A percentile compares a stretch with the other conserved stretches of the same genome.
These are phyloP conservation scores for Sporothrix brunneoviolacea DNA, from an alignment of 2,329 filamentous ascomycete genomes.

Conservation along the genomic window DNA sequence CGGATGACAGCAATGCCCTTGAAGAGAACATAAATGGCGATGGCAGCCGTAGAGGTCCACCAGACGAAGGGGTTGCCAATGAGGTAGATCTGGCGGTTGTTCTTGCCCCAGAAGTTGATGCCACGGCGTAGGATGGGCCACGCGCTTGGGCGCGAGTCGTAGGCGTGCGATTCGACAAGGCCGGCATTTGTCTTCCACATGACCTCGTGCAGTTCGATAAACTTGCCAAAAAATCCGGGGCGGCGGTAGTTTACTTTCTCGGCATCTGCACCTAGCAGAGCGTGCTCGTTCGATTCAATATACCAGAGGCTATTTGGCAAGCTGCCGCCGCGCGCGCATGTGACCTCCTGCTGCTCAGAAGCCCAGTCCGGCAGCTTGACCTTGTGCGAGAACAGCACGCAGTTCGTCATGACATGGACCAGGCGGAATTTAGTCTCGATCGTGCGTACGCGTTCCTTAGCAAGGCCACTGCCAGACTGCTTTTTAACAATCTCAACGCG, in stretches of 20 bases:
- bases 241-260: slow-evolving; percentile 96
- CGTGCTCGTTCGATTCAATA: slow-evolving; percentile 83
- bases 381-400: slow-evolving; percentile 94
- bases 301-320: slow-evolving; percentile 98
- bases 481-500: slow-evolving; percentile 89
- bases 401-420: slow-evolving; percentile 94
- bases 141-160: slow-evolving; percentile 89
- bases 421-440: slow-evolving; percentile 97
- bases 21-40: slow-evolving; percentile 72
- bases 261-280: slow-evolving; percentile 62
- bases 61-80: slow-evolving; percentile 92
- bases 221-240: slow-evolving; percentile 94
- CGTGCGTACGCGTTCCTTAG: slow-evolving; percentile 80
- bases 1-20: slow-evolving; percentile 82
- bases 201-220: slow-evolving; percentile 92
- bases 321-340: slow-evolving; percentile 84
- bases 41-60: slow-evolving; percentile 78
- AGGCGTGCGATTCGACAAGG: slow-evolving; percentile 90
- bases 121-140: slow-evolving; percentile 90
- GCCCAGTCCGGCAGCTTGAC: slow-evolving; percentile 98
- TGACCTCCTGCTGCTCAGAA: slow-evolving; percentile 98
- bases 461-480: slow-evolving; percentile 68
- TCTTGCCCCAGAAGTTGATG: slow-evolving; percentile 98
- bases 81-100: slow-evolving; percentile 92
- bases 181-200: slow-evolving; percentile 99